Evolutionary conservation across 768 basidiomycete species (phyloP).

Genomic region (Termitomyces sp.): DNA sequence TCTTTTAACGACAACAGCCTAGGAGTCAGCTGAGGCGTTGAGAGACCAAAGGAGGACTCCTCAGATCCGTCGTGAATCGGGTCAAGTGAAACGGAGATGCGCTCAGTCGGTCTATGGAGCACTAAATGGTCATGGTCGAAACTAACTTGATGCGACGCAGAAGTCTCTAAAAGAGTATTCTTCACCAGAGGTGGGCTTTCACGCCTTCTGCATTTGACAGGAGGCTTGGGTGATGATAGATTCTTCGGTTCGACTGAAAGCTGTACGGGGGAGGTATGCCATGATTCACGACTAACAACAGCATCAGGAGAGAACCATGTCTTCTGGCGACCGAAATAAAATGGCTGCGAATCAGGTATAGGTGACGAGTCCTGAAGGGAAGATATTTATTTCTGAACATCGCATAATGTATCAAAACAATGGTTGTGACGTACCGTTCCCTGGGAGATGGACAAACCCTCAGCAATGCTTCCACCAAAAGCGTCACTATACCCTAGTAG

Average conservation of each 20-base stretch:
- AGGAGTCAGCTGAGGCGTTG: slow-evolving; percentile 1
- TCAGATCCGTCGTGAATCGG: not conserved
- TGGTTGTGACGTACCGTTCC: slow-evolving; percentile 21
- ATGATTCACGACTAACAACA: not conserved
- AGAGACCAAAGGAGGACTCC: not conserved
- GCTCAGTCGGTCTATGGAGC: not conserved
- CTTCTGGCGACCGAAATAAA: not conserved
- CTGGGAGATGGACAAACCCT: slow-evolving; percentile 36
- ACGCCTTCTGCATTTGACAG: not conserved
- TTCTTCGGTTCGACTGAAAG: not conserved
- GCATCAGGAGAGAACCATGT: not conserved
- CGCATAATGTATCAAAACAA: not conserved
- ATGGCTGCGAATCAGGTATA: slow-evolving; percentile 26
- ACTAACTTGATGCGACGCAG: not conserved
- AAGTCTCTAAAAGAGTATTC: not conserved
- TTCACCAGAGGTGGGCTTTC: not conserved
- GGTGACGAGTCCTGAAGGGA: slow-evolving; percentile 6
- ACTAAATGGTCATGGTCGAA: too few species aligned
- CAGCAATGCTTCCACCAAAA: slow-evolving; percentile 42
- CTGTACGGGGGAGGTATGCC: not conserved
- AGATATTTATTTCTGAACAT: not conserved
- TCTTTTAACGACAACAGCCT: not conserved
- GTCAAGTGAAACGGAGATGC: too few species aligned
- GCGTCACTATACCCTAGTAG: slow-evolving; percentile 41
- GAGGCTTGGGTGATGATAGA: not conserved